Percentiles rank a stretch among this genome's conserved stretches.
Evolutionary conservation across 2,329 filamentous ascomycete genomes (phyloP).

Genomic region (Aspergillus felis): DNA sequence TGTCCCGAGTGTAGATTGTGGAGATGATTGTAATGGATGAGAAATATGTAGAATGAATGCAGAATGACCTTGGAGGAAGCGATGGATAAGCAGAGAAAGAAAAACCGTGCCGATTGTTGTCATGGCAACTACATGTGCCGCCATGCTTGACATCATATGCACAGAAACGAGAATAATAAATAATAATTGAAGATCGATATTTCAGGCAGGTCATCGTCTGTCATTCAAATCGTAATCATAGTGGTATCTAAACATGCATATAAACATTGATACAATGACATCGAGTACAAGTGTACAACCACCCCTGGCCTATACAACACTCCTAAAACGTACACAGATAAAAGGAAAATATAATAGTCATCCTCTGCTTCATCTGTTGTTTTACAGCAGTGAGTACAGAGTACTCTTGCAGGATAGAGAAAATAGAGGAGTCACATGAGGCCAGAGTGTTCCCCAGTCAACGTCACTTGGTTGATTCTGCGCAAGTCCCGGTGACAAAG

Average conservation of each 20-base stretch:
- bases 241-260: not conserved
- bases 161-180: not conserved
- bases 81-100: constrained; percentile 20
- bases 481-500: not conserved
- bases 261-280: not conserved
- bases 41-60: constrained; percentile 2
- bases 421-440: not conserved
- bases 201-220: not conserved
- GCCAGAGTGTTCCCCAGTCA: not conserved
- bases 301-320: not conserved
- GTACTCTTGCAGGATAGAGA: not conserved
- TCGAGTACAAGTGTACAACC: not conserved
- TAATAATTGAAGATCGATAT: not conserved
- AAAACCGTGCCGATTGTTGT: constrained; percentile 36
- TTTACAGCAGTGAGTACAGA: not conserved
- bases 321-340: not conserved
- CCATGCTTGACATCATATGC: constrained; percentile 1
- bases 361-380: not conserved
- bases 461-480: not conserved
- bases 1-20: not conserved
- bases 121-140: constrained; percentile 28
- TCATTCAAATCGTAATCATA: not conserved
- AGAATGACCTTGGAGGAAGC: constrained; percentile 1
- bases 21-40: not conserved
- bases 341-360: not conserved